phyloP scores from a whole-genome alignment of 2,329 filamentous ascomycete species.

The Aureobasidium uvarum region DNA sequence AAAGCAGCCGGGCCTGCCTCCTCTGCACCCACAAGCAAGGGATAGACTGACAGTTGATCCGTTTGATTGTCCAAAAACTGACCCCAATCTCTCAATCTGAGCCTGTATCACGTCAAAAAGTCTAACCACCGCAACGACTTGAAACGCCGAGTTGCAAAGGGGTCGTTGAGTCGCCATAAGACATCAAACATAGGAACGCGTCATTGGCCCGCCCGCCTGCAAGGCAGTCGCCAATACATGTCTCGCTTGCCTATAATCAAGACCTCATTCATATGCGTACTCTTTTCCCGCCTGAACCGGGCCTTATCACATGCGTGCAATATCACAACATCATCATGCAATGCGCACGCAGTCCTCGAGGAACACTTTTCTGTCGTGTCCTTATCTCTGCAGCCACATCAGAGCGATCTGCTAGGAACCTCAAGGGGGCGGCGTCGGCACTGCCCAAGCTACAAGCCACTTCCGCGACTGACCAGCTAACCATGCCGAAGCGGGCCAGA shows the following conservation, averaged over 20 bases:
- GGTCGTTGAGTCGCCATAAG: conserved; percentile 6
- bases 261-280: background rate
- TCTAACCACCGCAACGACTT: conserved; percentile 10
- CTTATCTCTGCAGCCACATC: conserved; percentile 8
- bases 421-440: background rate
- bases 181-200: conserved; percentile 23
- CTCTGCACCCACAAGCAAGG: background rate
- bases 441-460: conserved; percentile 19
- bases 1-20: background rate
- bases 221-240: conserved; percentile 1
- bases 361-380: background rate
- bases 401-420: background rate
- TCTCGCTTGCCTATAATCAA: conserved; percentile 8
- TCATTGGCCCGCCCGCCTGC: conserved; percentile 2
- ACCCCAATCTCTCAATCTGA: background rate
- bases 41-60: conserved; percentile 9
- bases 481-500: background rate
- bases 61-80: conserved; percentile 14
- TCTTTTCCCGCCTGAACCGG: background rate
- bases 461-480: background rate
- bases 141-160: conserved; percentile 25
- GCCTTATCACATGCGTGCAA: conserved; percentile 16
- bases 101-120: conserved; percentile 23
- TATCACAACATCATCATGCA: conserved; percentile 6
- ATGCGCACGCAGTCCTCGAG: conserved; percentile 12